Evolutionary conservation across 495 filamentous ascomycete genomes (phyloP), one percentile per base, ranked within the genome.

Genomic region (Chaetomium cochliodes): DNA sequence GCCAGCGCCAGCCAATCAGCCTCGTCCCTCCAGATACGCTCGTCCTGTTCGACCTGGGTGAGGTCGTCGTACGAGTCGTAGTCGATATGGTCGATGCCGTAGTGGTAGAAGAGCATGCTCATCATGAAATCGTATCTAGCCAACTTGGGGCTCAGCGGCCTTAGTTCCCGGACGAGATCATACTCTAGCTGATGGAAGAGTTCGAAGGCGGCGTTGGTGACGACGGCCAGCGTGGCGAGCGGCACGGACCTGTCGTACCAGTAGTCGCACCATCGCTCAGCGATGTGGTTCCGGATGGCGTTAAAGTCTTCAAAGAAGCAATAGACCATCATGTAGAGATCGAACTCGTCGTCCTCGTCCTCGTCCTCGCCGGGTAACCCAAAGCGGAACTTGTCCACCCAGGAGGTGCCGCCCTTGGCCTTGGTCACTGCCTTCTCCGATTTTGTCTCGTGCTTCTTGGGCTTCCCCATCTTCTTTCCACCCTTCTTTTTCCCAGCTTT

Each of bases 271-370:
- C 70, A 74, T 2, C 67, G 64, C 53, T 75, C 72, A 2, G 51
- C 42, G 12, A 75, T 54, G 53, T 73, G 65, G 46, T 68, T 73
- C 30, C 73, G 67, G 39, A 73, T 70, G 46, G 60, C 53, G 60
- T 74, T 73, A 58, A 74, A 76, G 53, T 77, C 73, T 11, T 67
- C 70, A 41, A 74, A 76, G 58, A 73, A 76, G 51, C 71, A 75
- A 30, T 75, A 71, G 30, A 76, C 57, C 65, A 74, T 67, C 69
- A 75, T 71, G 63, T 74, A 72, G 37, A 70, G 46, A 22, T 75
- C 71, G 33, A 73, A 66, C 47, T 71, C 69, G 46, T 72, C 71
- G n/a, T 70, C 67, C 30, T 72, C 73, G 7, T 64, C 59, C 0
- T 66, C 57, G 7, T 71, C 51, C 13, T 68, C 60, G 3, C 61